phyloP scores from a whole-genome alignment of 1,139 yeast species.

The Protomyces lactucae-debilis region DNA sequence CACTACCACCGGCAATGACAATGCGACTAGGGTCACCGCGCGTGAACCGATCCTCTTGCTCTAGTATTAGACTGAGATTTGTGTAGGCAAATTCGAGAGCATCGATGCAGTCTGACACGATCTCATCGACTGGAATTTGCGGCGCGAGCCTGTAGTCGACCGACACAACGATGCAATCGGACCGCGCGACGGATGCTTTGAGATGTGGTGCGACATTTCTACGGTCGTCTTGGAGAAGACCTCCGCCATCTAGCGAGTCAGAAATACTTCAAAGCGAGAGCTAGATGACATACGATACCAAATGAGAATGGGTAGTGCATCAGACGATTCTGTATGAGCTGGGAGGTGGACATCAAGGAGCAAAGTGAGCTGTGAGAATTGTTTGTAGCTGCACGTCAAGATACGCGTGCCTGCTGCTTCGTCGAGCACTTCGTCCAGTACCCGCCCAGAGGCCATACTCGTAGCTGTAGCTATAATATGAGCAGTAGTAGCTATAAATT shows the following conservation, averaged over 20 bases:
- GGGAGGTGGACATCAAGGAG: neutral
- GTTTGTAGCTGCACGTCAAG: neutral
- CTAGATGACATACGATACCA: neutral
- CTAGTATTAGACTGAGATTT: neutral
- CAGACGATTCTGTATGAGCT: neutral
- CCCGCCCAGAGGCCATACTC: neutral
- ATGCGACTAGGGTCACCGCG: slow-evolving; percentile 37
- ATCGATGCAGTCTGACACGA: slow-evolving; percentile 46
- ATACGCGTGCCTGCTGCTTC: neutral
- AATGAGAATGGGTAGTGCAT: neutral
- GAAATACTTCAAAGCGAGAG: neutral
- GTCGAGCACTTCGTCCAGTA: no score
- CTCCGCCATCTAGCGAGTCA: slow-evolving; percentile 13
- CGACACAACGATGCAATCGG: slow-evolving; percentile 34
- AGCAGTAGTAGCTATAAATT: neutral
- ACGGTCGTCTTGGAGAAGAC: slow-evolving; percentile 11
- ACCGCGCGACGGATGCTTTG: neutral
- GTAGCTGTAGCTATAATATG: neutral
- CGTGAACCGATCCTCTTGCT: slow-evolving; percentile 18
- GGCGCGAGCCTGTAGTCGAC: slow-evolving; percentile 47
- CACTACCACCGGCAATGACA: slow-evolving; percentile 49
- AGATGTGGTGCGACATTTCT: slow-evolving; percentile 4
- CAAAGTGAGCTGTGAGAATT: neutral
- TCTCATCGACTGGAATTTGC: slow-evolving; percentile 48
- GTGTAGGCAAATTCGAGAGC: slow-evolving; percentile 34